phyloP scores from a whole-genome alignment of 164 flowering plant species.

The Vitis cinerea region DNA sequence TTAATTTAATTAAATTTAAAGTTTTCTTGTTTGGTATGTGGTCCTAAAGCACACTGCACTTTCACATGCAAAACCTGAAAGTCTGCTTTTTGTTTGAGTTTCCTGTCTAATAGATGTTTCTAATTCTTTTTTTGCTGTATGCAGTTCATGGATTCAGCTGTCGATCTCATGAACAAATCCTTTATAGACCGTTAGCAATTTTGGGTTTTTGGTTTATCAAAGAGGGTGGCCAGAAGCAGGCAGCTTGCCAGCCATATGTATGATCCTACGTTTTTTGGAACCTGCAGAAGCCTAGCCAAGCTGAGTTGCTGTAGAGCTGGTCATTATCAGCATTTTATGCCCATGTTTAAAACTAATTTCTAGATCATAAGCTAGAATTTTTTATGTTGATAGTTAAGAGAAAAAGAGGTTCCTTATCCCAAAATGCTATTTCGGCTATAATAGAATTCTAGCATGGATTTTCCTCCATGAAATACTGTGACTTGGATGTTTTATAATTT shows the following conservation, averaged over 20 bases:
- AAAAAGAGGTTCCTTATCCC: neutral
- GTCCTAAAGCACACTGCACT: no score
- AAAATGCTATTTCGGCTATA: neutral
- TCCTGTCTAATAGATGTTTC: no score
- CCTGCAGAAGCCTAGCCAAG: constrained; percentile 3
- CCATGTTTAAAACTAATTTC: neutral
- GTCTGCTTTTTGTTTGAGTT: no score
- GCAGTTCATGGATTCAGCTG: constrained; percentile 78
- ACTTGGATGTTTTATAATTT: no score
- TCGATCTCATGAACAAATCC: constrained; percentile 67
- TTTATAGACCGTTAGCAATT: constrained; percentile 48
- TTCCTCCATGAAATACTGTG: neutral
- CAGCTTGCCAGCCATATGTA: neutral
- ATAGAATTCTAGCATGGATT: neutral
- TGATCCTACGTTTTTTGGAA: neutral
- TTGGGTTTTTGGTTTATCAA: neutral
- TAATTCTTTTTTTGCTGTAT: constrained; percentile 10
- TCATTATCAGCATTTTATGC: no score
- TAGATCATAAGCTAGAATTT: neutral
- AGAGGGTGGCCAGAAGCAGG: neutral
- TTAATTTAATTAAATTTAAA: no score
- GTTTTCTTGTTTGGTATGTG: no score
- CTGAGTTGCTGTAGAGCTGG: neutral
- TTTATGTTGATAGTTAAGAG: neutral
- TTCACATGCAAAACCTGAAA: no score